A percentile compares a stretch with the other conserved stretches of the same genome.
phyloP scores from a whole-genome alignment of 768 basidiomycete genomes.

The Strobilomyces confusus region DNA sequence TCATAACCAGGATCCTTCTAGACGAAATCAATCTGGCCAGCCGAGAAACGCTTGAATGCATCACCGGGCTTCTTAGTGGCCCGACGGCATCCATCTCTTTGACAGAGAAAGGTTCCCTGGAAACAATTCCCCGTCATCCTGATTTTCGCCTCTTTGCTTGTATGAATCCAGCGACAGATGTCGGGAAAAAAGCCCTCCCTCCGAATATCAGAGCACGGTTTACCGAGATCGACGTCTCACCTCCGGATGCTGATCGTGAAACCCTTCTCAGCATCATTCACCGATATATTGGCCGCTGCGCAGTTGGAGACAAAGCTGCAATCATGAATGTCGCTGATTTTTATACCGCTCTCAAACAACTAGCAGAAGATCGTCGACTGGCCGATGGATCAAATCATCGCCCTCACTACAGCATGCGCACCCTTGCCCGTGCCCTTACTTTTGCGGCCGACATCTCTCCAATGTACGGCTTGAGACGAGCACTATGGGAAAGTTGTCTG shows the following conservation, averaged over 20 bases:
- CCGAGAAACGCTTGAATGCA: slow-evolving; percentile 89
- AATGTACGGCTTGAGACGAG: slow-evolving; percentile 75
- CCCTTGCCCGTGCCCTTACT: slow-evolving; percentile 82
- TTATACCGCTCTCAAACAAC: slow-evolving; percentile 73
- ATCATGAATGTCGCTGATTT: slow-evolving; percentile 92
- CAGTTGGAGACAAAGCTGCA: slow-evolving; percentile 80
- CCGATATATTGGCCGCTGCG: slow-evolving; percentile 83
- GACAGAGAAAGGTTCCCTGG: slow-evolving; percentile 88
- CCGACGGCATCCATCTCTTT: slow-evolving; percentile 86
- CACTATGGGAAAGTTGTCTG: slow-evolving; percentile 93
- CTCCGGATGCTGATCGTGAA: slow-evolving; percentile 89
- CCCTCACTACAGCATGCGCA: slow-evolving; percentile 97
- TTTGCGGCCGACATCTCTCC: slow-evolving; percentile 83
- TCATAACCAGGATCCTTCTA: slow-evolving; percentile 69
- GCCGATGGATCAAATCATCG: slow-evolving; percentile 91
- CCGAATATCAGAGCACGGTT: slow-evolving; percentile 87
- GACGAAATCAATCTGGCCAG: slow-evolving; percentile 97
- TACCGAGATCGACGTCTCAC: slow-evolving; percentile 93
- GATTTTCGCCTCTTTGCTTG: slow-evolving; percentile 97
- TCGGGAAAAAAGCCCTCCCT: slow-evolving; percentile 96
- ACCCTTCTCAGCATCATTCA: slow-evolving; percentile 82
- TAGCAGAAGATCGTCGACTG: slow-evolving; percentile 70
- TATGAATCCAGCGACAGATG: slow-evolving; percentile 99
- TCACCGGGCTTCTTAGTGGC: slow-evolving; percentile 83
- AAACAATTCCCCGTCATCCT: slow-evolving; percentile 86